phyloP scores from a whole-genome alignment of 2,329 filamentous ascomycete genomes.

The Fusarium siculi region DNA sequence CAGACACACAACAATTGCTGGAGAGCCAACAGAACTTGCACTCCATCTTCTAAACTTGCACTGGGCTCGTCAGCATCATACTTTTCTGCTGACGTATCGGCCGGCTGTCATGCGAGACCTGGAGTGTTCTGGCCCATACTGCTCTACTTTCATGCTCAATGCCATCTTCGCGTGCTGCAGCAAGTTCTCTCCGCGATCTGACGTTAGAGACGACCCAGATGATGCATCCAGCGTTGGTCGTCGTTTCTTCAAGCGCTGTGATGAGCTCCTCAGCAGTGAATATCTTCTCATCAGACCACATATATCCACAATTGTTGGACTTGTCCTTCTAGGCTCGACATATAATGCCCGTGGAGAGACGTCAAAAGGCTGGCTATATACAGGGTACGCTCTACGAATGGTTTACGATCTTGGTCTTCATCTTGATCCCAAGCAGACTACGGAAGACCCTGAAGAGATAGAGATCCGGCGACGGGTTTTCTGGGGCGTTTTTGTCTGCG shows the following conservation, averaged over 20 bases:
- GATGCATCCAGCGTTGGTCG: neutral
- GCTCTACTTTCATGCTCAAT: conserved; percentile 12
- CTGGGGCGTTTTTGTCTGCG: conserved; percentile 57
- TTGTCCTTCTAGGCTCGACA: conserved; percentile 3
- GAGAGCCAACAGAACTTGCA: neutral
- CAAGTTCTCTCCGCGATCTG: conserved; percentile 5
- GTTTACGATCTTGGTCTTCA: conserved; percentile 11
- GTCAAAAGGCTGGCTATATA: conserved; percentile 16
- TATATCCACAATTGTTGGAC: conserved; percentile 5
- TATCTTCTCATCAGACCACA: neutral
- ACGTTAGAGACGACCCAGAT: neutral
- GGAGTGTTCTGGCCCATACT: neutral
- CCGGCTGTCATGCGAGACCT: conserved; percentile 11
- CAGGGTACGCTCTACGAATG: conserved; percentile 2
- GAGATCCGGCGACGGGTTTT: conserved; percentile 7
- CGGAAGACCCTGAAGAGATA: neutral
- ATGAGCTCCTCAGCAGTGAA: neutral
- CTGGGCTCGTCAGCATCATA: conserved; percentile 22
- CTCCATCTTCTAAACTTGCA: conserved; percentile 14
- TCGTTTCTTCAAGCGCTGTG: conserved; percentile 4
- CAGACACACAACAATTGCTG: neutral
- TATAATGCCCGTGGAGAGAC: conserved; percentile 18
- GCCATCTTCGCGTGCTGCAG: conserved; percentile 13
- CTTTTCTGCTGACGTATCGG: conserved; percentile 10
- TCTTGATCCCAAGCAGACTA: neutral